Conservation (phyloP, 768 basidiomycete genomes). For the Paxillus ammoniavirescens region DNA sequence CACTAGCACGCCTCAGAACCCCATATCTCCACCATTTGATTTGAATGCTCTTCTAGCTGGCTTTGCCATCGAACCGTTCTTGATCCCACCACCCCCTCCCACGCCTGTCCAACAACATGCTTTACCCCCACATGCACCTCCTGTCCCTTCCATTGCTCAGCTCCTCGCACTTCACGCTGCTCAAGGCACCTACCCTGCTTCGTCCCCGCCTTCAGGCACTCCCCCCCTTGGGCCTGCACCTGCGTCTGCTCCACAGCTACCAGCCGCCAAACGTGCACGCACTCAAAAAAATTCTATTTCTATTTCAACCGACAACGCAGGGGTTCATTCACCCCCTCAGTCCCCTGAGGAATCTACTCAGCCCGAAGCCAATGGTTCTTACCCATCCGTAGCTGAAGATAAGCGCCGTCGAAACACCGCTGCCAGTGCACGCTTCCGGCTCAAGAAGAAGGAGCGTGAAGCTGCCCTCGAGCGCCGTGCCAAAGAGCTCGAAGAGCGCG, state of each 20-base stretch:
- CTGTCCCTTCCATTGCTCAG: slow-evolving; percentile 65
- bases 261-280: slow-evolving; percentile 54
- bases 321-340: slow-evolving; percentile 24
- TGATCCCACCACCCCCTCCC: slow-evolving; percentile 28
- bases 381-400: slow-evolving; percentile 68
- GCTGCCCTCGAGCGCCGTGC: slow-evolving; percentile 81
- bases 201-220: slow-evolving; percentile 15
- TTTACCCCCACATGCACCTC: slow-evolving; percentile 13
- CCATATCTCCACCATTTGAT: slow-evolving; percentile 43
- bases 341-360: slow-evolving; percentile 25
- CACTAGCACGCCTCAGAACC: slow-evolving; percentile 32
- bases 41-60: slow-evolving; percentile 35
- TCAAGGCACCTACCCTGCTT: slow-evolving; percentile 25
- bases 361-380: slow-evolving; percentile 11
- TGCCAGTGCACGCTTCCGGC: slow-evolving; percentile 87
- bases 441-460: slow-evolving; percentile 97
- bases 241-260: slow-evolving; percentile 24
- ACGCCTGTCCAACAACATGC: slow-evolving; percentile 29
- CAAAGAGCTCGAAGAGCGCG: slow-evolving; percentile 80
- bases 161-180: slow-evolving; percentile 59
- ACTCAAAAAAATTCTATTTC: slow-evolving; percentile 50
- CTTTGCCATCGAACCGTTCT: slow-evolving; percentile 44
- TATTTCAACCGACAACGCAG: slow-evolving; percentile 22
- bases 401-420: slow-evolving; percentile 94
- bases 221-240: slow-evolving; percentile 22